Conservation (phyloP, 1,284 basidiomycete genomes). For the Cutaneotrichosporon sp. region DNA sequence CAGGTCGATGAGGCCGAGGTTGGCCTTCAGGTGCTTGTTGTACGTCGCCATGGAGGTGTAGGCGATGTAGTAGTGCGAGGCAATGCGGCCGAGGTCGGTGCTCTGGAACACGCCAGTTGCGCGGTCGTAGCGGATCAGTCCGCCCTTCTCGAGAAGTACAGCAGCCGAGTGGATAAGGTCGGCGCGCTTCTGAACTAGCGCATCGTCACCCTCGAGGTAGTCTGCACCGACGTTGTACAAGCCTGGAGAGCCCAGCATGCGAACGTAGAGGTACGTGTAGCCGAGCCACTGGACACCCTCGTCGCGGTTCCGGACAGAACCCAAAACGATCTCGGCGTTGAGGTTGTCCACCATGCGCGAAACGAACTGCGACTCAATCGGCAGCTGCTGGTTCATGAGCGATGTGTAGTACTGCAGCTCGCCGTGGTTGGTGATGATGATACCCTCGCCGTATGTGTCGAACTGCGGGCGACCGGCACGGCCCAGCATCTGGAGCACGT, state of each 20-base stretch:
- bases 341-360: conserved; percentile 89
- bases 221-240: conserved; percentile 87
- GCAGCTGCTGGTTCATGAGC: conserved; percentile 89
- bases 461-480: conserved; percentile 96
- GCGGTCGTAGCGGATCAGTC: conserved; percentile 89
- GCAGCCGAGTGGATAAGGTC: conserved; percentile 95
- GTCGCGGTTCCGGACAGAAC: conserved; percentile 89
- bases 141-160: conserved; percentile 87
- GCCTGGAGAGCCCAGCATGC: conserved; percentile 85
- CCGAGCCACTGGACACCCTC: conserved; percentile 98
- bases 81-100: conserved; percentile 89
- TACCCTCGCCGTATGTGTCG: conserved; percentile 95
- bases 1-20: conserved; percentile 82
- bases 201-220: conserved; percentile 73
- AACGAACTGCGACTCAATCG: conserved; percentile 95
- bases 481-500: conserved; percentile 98
- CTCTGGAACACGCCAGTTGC: conserved; percentile 81
- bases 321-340: conserved; percentile 96
- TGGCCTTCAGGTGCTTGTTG: conserved; percentile 86
- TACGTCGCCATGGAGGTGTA: conserved; percentile 95
- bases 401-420: conserved; percentile 96
- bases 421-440: conserved; percentile 96
- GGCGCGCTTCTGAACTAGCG: conserved; percentile 84
- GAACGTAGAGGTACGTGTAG: conserved; percentile 93
- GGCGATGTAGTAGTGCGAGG: conserved; percentile 94